Base-by-base conservation (phyloP, 75 land plant species). In the Cupressus sempervirens region DNA sequence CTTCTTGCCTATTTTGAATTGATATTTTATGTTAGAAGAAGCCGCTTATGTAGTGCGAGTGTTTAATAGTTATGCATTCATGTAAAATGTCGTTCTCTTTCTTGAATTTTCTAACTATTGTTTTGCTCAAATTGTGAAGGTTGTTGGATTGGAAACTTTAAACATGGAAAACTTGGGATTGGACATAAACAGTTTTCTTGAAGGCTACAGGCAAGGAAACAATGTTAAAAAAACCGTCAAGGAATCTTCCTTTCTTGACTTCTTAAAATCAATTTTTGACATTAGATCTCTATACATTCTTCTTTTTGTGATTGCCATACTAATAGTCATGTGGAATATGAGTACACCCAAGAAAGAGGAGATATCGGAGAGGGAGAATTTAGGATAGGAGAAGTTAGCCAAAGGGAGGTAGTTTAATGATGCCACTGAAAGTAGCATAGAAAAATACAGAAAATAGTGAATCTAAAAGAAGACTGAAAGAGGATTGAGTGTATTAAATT, bases 131-230 rank as follows among this genome's bases (percentile, higher is more conserved):
- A 10, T 74, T 74, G 23, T 77, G 20, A 32, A 94, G 96, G 90
- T 91, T 86, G 85, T 75, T 54, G 96, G 91, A 45, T 86, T 84
- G 2, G 92, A 94, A 84, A 87, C 76, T 76, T 86, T 92, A 48
- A 87, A 80, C 26, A 92, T 86, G 45, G 90, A 89, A 38, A 89
- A 92, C 52, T 84, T 82, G 38, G 91, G 84, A 15, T 85, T 90
- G 43, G 90, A 95, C 70, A 88, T 95, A 34, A 89, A 90, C 12
- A 82, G 77, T 16, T 92, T 95, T 79, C 89, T 95, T 52, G 88
- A 93, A 88, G 95, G 93, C 48, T 92, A 90, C 81, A 95, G 86
- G 84, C 89, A 89, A 82, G 94, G 93, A 86, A 92, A 82, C 83
- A 88, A 84, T 30, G 82, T 79, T 12, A 35, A 87, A 87, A 88